Evolutionary conservation across 345 rosid genomes (phyloP), one percentile per base, ranked within the genome.

Genomic region (Nasturtium officinale): DNA sequence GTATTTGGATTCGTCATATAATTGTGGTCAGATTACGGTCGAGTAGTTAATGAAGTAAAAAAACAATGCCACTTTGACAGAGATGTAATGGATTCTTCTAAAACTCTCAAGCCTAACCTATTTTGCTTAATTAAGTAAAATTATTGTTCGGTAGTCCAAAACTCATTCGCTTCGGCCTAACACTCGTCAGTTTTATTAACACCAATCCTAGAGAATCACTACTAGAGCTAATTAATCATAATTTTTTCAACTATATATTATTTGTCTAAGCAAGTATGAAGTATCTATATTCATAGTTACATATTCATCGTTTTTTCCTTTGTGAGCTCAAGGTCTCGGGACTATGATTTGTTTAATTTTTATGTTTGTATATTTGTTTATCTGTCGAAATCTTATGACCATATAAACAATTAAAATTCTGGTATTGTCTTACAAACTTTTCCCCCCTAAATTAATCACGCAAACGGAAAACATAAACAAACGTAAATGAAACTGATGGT

Each of bases 81-180:
- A 51, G 61, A 61, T 61, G 12, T 51, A 61, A 61, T 61, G 51
- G 51, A 16, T 75, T 61, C 56, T 75, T 69, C 43, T 67, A 17
- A 59, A 59, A 21, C 29, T 60, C 37, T 67, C 72, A 77, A 77
- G 76, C 80, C 80, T 65, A 77, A 77, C 72, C 29, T 65, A 37
- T 51, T 65, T 71, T 77, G 47, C 80, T 77, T 65, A 70, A 57
- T 37, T 50, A 77, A 77, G 76, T 65, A 63, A 77, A 77, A 71
- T 67, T 40, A 13, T 48, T 48, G 67, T 77, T 77, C 64, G 80
- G 80, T 77, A 30, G 71, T 64, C 76, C 60, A 70, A 62, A 69
- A 54, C 63, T 67, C 38, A 69, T 13, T 50, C 52, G 33, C 65
- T 54, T 62, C 35, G 59, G 79, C 79, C 79, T 69, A 76, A 76